A percentile compares a stretch with the other conserved stretches of the same genome.
These are phyloP conservation scores for Botrytis elliptica DNA, from an alignment of 2,329 filamentous ascomycete species.

Conservation along the genomic window DNA sequence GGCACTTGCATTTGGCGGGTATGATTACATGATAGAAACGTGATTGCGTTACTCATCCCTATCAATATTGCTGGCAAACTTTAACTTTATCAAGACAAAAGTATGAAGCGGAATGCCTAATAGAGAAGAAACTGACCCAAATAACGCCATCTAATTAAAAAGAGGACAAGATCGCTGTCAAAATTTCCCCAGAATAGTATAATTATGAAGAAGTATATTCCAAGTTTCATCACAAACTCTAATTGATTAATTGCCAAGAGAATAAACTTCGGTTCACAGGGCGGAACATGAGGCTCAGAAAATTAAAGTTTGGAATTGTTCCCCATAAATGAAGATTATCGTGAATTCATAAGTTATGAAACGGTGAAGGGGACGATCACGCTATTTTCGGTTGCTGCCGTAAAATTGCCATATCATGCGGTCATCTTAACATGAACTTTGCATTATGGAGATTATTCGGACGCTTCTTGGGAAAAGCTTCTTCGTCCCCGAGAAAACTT, in stretches of 20 bases:
- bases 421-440: not conserved
- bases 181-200: not conserved
- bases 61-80: not conserved
- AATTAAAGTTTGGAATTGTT: not conserved
- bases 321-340: not conserved
- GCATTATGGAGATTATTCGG: conserved; percentile 4
- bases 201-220: not conserved
- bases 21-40: not conserved
- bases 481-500: not conserved
- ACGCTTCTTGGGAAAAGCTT: not conserved
- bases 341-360: not conserved
- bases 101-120: not conserved
- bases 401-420: not conserved
- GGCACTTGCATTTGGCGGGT: not conserved
- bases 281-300: not conserved
- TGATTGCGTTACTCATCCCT: not conserved
- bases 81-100: not conserved
- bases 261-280: not conserved
- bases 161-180: not conserved
- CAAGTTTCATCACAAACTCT: not conserved
- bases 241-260: not conserved
- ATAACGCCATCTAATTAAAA: not conserved
- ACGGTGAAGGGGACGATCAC: not conserved
- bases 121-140: not conserved
- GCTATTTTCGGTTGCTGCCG: not conserved